Conservation (phyloP, 441 rosid species). For the Aquilaria agallochum region DNA sequence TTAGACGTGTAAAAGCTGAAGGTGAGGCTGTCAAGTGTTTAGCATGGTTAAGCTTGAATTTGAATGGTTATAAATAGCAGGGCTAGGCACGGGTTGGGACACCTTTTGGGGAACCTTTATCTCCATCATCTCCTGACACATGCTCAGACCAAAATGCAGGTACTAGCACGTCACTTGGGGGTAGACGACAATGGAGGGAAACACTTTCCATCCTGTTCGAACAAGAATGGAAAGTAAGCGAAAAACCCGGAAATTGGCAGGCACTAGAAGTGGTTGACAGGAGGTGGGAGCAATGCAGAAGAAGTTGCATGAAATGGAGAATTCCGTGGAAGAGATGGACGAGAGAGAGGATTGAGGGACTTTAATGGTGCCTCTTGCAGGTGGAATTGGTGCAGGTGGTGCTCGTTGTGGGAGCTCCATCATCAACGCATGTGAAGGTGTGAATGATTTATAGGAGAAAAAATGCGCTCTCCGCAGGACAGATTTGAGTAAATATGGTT, state of each 20-base stretch:
- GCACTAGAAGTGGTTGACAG: constrained; percentile 66
- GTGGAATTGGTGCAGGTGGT: constrained; percentile 18
- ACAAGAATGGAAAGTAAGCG: constrained; percentile 23
- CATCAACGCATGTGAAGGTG: constrained; percentile 49
- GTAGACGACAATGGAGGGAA: constrained; percentile 18
- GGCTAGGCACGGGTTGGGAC: constrained; percentile 44
- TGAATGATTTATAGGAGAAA: constrained; percentile 35
- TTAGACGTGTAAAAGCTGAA: constrained; percentile 1
- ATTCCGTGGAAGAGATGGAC: constrained; percentile 17
- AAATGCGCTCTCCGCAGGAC: constrained; percentile 35
- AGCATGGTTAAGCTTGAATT: constrained; percentile 20
- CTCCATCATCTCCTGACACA: constrained; percentile 28
- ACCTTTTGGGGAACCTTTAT: constrained; percentile 31
- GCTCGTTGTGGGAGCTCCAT: constrained; percentile 59
- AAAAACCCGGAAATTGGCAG: constrained; percentile 18
- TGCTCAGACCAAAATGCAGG: constrained; percentile 26
- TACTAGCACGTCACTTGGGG: constrained; percentile 35
- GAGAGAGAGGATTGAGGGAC: constrained; percentile 5
- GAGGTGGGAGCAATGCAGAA: constrained; percentile 34
- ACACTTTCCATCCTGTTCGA: constrained; percentile 26
- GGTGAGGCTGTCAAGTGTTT: constrained; percentile 20
- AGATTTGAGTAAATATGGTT: constrained; percentile 31
- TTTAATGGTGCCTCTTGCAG: constrained; percentile 1
- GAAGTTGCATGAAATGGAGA: constrained; percentile 20
- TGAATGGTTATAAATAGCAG: constrained; percentile 42